These are phyloP conservation scores for Xylaria hypoxylon DNA, from an alignment of 2,329 filamentous ascomycete species.

Conservation along the genomic window DNA sequence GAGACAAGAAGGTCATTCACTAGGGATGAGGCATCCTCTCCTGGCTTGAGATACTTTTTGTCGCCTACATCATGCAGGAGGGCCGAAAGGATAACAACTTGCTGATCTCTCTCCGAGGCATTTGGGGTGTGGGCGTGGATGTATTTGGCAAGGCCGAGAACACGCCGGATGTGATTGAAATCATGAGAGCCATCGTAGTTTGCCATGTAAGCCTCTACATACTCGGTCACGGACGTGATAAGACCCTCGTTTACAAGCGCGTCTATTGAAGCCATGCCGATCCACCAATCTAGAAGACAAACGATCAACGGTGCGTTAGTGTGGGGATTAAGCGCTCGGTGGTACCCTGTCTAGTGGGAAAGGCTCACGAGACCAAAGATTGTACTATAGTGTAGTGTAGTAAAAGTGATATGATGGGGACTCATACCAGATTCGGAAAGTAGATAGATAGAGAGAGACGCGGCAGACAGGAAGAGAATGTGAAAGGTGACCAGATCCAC, in stretches of 20 bases:
- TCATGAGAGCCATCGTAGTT: slow-evolving; percentile 89
- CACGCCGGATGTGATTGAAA: slow-evolving; percentile 84
- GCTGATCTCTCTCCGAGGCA: slow-evolving; percentile 56
- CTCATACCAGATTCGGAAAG: slow-evolving; percentile 34
- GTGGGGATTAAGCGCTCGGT: slow-evolving; percentile 45
- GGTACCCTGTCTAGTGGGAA: slow-evolving; percentile 40
- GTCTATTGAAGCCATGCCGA: slow-evolving; percentile 44
- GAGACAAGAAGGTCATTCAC: slow-evolving; percentile 66
- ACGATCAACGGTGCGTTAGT: slow-evolving; percentile 43
- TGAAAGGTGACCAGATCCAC: slow-evolving; percentile 38
- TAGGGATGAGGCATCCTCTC: slow-evolving; percentile 67
- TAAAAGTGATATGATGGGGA: slow-evolving; percentile 22
- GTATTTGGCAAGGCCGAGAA: slow-evolving; percentile 76
- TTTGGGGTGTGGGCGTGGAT: slow-evolving; percentile 63
- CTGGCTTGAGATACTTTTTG: slow-evolving; percentile 77
- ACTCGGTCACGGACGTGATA: slow-evolving; percentile 67
- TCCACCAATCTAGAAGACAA: slow-evolving; percentile 39
- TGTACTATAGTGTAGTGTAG: slow-evolving; percentile 28
- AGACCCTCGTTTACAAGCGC: slow-evolving; percentile 56
- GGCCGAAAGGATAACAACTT: slow-evolving; percentile 74
- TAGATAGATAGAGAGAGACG: slow-evolving; percentile 30
- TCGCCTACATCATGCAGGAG: slow-evolving; percentile 92
- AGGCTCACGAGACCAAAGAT: slow-evolving; percentile 38
- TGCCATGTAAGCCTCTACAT: slow-evolving; percentile 78
- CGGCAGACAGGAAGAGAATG: slow-evolving; percentile 32